phyloP scores from a whole-genome alignment of 352 stramenopile species.

The Pythium coloratum region DNA sequence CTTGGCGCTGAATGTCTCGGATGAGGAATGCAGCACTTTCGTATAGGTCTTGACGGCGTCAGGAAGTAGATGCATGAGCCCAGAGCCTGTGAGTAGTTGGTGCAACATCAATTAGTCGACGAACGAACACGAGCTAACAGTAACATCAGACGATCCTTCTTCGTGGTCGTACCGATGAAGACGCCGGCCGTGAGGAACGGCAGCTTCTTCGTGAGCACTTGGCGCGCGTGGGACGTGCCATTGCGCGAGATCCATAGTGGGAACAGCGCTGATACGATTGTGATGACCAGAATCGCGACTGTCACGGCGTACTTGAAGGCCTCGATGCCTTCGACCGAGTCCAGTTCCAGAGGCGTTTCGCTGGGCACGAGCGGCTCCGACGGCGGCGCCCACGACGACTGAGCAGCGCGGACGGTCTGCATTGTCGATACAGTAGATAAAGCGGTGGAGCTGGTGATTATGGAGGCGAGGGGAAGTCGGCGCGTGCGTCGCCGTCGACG shows the following conservation, averaged over 20 bases:
- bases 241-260: slow-evolving; percentile 55
- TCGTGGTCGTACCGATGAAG: slow-evolving; percentile 38
- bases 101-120: slow-evolving; percentile 3
- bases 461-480: not conserved
- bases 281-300: slow-evolving; percentile 56
- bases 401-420: not conserved
- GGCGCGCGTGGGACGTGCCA: slow-evolving; percentile 37
- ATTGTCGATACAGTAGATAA: slow-evolving; percentile 1
- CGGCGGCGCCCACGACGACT: not conserved
- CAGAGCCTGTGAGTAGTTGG: slow-evolving; percentile 29
- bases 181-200: slow-evolving; percentile 62
- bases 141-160: not conserved
- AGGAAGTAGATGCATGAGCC: slow-evolving; percentile 57
- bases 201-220: slow-evolving; percentile 54
- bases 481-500: not conserved
- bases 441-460: not conserved
- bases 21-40: slow-evolving; percentile 32
- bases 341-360: slow-evolving; percentile 18
- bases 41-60: slow-evolving; percentile 61
- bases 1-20: slow-evolving; percentile 13
- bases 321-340: slow-evolving; percentile 25
- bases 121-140: not conserved
- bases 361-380: slow-evolving; percentile 3
- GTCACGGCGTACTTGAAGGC: slow-evolving; percentile 60
- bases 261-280: slow-evolving; percentile 46